Evolutionary conservation across 2,329 filamentous ascomycete species (phyloP).

Genomic region (Fusarium staphyleae): DNA sequence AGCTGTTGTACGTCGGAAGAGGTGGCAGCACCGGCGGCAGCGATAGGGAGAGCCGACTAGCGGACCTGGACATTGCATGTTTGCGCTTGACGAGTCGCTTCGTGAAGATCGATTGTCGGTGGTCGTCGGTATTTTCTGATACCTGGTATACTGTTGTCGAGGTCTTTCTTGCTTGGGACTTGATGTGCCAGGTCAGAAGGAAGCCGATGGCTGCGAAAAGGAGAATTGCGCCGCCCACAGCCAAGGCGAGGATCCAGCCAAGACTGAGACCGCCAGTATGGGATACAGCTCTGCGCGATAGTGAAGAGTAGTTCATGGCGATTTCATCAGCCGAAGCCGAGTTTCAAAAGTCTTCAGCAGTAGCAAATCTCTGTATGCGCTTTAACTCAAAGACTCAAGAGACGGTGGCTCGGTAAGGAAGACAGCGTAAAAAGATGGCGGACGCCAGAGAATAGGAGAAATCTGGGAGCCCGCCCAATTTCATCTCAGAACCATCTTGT

Average conservation of each 20-base stretch:
- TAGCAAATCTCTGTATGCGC: constrained; percentile 13
- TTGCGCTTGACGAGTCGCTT: constrained; percentile 46
- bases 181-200: constrained; percentile 51
- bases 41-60: constrained; percentile 43
- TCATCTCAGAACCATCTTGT: constrained; percentile 30
- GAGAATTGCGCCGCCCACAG: constrained; percentile 55
- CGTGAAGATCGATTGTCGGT: constrained; percentile 30
- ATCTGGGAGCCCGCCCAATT: constrained; percentile 29
- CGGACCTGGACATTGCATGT: constrained; percentile 36
- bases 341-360: constrained; percentile 6
- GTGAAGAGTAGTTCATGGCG: constrained; percentile 16
- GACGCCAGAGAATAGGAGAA: constrained; percentile 22
- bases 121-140: constrained; percentile 29
- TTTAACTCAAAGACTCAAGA: constrained; percentile 4
- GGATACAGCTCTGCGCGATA: constrained; percentile 13
- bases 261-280: constrained; percentile 41
- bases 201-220: constrained; percentile 54
- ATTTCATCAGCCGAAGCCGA: constrained; percentile 21
- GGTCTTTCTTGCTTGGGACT: constrained; percentile 28
- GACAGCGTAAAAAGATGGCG: constrained; percentile 24
- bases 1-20: constrained; percentile 45
- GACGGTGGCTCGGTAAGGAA: constrained; percentile 16
- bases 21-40: constrained; percentile 45
- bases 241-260: constrained; percentile 54
- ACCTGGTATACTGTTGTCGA: constrained; percentile 43